Base-by-base conservation (phyloP, 2,329 filamentous ascomycete genomes). In the Aspergillus sp. region DNA sequence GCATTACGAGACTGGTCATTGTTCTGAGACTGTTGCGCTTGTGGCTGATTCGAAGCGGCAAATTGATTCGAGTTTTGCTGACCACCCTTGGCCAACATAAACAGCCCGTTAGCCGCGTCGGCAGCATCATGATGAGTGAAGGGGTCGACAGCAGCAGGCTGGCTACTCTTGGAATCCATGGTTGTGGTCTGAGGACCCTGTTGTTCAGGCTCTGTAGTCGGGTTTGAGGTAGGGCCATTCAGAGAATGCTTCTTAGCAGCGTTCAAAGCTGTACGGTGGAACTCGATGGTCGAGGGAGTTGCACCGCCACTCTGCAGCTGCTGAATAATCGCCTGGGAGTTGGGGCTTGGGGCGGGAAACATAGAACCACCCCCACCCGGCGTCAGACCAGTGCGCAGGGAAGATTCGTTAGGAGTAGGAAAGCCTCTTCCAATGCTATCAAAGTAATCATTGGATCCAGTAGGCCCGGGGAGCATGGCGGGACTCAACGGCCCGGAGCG, bases 361-460 rank as follows among this genome's bases (percentile, higher is more conserved):
- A 97, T 97, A 57, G 90, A 95, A 57, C 90, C 91, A 64, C 90
- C 90, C 54, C 91, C 91, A 48, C 93, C 93, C 39, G 93, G 93
- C 42, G 93, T 97, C 54, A 97, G 71, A 44, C 93, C 93, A 47
- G 90, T 93, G 48, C 93, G 80, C 41, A 97, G 73, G 3, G 89
- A 94, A 6, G 91, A 97, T 70, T 98, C 93, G 80, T 96, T 96
- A 1, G 91, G 91, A 4, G 93, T 97, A 5, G 90, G 88, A 61
- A 95, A 95, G 42, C 88, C 87, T 56, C 89, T 83, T 52, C 87
- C 82, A 51, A 95, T 75, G 41, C 83, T 84, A 59, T 95, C 89
- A 63, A 96, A 95, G 70, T 96, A 97, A 64, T 96, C 90, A 65
- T 80, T 86, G 43, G 85, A 58, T 36, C 73, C 74, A 19, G 80